Percentiles rank a stretch among this genome's conserved stretches.
Evolutionary conservation across 768 basidiomycete genomes (phyloP).

Genomic region (Xanthoconium stramineum): DNA sequence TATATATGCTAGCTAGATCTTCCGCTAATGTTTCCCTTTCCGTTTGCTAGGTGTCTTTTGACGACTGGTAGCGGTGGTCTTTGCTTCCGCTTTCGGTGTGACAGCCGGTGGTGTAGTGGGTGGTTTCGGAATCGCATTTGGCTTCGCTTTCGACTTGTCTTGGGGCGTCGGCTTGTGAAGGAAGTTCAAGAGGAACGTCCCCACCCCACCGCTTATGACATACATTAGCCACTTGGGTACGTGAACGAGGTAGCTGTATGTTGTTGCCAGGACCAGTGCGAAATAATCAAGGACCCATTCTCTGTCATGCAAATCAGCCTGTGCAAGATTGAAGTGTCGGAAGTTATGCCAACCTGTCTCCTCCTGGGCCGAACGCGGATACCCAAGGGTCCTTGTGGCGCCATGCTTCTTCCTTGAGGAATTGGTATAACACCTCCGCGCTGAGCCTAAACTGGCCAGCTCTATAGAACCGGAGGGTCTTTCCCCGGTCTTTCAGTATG

Average conservation of each 20-base stretch:
- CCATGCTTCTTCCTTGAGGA: conserved; percentile 65
- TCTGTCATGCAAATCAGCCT: conserved; percentile 35
- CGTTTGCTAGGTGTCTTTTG: conserved; percentile 28
- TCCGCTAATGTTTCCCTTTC: conserved; percentile 24
- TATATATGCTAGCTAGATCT: background rate
- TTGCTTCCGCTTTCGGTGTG: conserved; percentile 8
- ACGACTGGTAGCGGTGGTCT: conserved; percentile 13
- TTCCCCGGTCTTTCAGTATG: conserved; percentile 66
- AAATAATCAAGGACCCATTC: conserved; percentile 66
- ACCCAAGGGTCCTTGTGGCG: conserved; percentile 64
- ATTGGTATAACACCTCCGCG: conserved; percentile 59
- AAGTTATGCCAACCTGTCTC: conserved; percentile 50
- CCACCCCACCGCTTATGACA: conserved; percentile 60
- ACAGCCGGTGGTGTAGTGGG: background rate
- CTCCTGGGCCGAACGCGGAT: conserved; percentile 70
- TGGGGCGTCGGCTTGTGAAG: conserved; percentile 44
- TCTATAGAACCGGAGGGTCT: conserved; percentile 77
- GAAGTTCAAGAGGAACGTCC: conserved; percentile 62
- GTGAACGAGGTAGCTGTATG: conserved; percentile 49
- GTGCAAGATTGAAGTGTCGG: background rate
- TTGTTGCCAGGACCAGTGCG: conserved; percentile 44
- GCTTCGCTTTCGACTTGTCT: conserved; percentile 2
- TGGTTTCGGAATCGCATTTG: conserved; percentile 2
- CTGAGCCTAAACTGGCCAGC: conserved; percentile 59
- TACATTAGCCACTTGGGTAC: conserved; percentile 76